A percentile compares a stretch with the other conserved stretches of the same genome.
phyloP scores from a whole-genome alignment of 768 basidiomycete genomes.

The Lanmaoa rubissima region DNA sequence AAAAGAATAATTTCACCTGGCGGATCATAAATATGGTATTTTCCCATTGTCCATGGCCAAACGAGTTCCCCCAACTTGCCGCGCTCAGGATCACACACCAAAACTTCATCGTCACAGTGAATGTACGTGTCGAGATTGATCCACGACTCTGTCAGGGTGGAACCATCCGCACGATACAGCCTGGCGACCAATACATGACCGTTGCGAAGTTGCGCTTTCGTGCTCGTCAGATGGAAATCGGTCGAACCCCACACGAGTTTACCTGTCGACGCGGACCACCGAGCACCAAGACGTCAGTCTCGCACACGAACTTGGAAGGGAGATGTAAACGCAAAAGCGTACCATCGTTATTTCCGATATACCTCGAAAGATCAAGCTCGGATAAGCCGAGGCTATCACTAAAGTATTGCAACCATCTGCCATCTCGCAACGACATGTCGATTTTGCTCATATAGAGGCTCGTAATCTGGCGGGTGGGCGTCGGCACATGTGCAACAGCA shows the following conservation, averaged over 20 bases:
- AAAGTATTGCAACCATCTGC: neutral
- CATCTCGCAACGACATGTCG: neutral
- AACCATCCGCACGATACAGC: neutral
- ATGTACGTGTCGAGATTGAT: slow-evolving; percentile 6
- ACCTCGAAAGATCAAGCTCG: neutral
- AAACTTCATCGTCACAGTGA: neutral
- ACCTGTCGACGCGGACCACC: neutral
- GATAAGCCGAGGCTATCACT: neutral
- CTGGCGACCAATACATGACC: neutral
- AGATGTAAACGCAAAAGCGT: neutral
- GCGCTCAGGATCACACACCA: slow-evolving; percentile 5
- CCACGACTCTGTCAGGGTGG: neutral
- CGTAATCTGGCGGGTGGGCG: neutral
- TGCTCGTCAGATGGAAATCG: neutral
- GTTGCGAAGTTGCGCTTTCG: neutral
- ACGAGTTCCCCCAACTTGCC: neutral
- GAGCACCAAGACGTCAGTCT: neutral
- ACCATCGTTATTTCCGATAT: slow-evolving; percentile 4
- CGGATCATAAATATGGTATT: neutral
- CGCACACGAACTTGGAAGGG: neutral
- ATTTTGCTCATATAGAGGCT: neutral
- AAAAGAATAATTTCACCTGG: neutral
- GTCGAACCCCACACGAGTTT: slow-evolving; percentile 2
- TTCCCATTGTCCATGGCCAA: neutral
- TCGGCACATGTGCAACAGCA: neutral